phyloP scores from a whole-genome alignment of 2,329 filamentous ascomycete genomes.

The Rhinocladiella similis region DNA sequence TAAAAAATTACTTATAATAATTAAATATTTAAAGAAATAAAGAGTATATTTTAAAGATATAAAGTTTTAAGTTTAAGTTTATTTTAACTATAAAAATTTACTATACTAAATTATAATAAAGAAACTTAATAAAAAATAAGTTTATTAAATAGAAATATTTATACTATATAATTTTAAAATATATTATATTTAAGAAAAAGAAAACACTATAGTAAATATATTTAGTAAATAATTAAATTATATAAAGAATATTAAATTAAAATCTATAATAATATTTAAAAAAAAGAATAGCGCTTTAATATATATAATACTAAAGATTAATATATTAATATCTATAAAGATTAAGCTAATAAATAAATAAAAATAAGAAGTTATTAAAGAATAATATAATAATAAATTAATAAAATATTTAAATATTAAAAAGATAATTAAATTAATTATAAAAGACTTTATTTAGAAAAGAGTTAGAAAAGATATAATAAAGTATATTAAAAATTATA shows the following conservation, averaged over 20 bases:
- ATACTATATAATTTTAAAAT: conserved; percentile 18
- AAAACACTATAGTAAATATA: conserved; percentile 10
- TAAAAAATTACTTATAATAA: conserved; percentile 26
- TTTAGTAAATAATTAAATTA: conserved; percentile 17
- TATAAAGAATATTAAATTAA: conserved; percentile 1
- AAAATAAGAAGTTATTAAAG: conserved; percentile 7
- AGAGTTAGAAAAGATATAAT: conserved; percentile 8
- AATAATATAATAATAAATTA: conserved; percentile 6
- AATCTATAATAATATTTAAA: background rate
- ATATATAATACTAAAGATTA: conserved; percentile 1
- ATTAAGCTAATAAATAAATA: background rate
- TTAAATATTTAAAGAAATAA: conserved; percentile 20
- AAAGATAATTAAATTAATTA: conserved; percentile 18
- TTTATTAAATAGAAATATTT: conserved; percentile 5
- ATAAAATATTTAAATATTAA: conserved; percentile 8
- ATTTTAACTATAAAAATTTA: conserved; percentile 23
- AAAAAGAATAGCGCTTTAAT: conserved; percentile 1
- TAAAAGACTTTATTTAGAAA: conserved; percentile 8
- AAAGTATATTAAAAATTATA: conserved; percentile 9
- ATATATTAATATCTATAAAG: background rate
- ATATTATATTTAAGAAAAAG: conserved; percentile 12
- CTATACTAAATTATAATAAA: conserved; percentile 18
- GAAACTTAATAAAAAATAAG: conserved; percentile 11
- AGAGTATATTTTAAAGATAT: conserved; percentile 19
- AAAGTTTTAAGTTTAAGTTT: conserved; percentile 17